Base-by-base conservation (phyloP, 371 early-diverging fungal genomes). In the Apophysomyces ossiformis region DNA sequence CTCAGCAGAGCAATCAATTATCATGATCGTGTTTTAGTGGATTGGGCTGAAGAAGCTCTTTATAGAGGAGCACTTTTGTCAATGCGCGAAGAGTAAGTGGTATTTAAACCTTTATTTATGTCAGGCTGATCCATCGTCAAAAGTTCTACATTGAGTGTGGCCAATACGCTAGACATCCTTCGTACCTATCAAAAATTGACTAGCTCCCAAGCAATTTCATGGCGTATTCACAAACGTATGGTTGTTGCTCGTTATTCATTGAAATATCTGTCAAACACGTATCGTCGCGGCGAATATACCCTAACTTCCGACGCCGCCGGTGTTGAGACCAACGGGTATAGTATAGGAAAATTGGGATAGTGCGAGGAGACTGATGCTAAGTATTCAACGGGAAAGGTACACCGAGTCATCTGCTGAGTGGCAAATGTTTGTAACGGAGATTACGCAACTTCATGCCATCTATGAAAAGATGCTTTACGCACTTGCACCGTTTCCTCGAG, bases 31-130 rank as follows among this genome's bases (percentile, higher is more conserved):
- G 83, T 87, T 60, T 70, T 88, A 59, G 68, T 75, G 13, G 82
- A 87, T 57, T 91, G 93, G 91, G 72, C 85, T 8, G 92, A 92
- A 63, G 85, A 87, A 59, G 88, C 90, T 7, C 75, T 92, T 58
- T 92, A 91, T 66, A 83, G 90, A 39, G 85, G 83, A 0, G 73
- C 85, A 1, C 68, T 91, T 54, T 60, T 89, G 41, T 79, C 85
- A 43, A 64, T 89, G 64, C 71, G 79, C 38, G 69, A 81, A 32
- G 74, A 78, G 87, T 85, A 85, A 74, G 69, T 60, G 35, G 2
- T 7, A 9, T 35, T 32, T 26, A 16, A 35, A 21, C 37, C 18
- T 41, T 64, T 37, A n/a, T 61, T 63, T 59, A 44, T 68, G 65
- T 8, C 63, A 67, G 7, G 11, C 36, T n/a, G 26, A 64, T n/a